These are phyloP conservation scores for Papiliotrema flavescens DNA, from an alignment of 1,284 basidiomycete genomes.

Conservation along the genomic window DNA sequence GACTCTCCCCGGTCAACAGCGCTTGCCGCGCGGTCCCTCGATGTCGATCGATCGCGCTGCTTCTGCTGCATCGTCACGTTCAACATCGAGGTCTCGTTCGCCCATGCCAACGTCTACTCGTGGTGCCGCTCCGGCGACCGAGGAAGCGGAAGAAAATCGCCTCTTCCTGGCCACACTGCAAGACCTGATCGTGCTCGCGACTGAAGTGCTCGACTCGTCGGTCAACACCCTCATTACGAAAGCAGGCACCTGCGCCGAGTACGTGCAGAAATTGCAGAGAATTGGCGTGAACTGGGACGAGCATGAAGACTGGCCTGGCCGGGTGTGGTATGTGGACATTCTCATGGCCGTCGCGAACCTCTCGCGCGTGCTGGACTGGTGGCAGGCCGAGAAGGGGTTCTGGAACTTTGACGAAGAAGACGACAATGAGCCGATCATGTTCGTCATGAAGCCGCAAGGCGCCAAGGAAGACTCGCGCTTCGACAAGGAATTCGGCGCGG, in stretches of 20 bases:
- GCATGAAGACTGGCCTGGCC: slow-evolving; percentile 94
- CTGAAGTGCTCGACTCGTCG: slow-evolving; percentile 87
- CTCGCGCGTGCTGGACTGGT: slow-evolving; percentile 97
- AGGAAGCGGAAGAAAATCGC: slow-evolving; percentile 26
- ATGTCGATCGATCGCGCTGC: slow-evolving; percentile 64
- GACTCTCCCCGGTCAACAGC: slow-evolving; percentile 45
- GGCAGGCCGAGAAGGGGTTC: slow-evolving; percentile 99
- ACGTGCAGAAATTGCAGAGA: slow-evolving; percentile 83
- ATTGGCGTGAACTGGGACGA: slow-evolving; percentile 96
- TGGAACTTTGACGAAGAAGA: slow-evolving; percentile 98
- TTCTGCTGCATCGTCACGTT: slow-evolving; percentile 76
- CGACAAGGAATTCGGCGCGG: slow-evolving; percentile 27
- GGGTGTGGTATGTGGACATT: slow-evolving; percentile 97
- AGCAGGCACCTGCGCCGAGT: slow-evolving; percentile 76
- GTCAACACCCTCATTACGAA: slow-evolving; percentile 78
- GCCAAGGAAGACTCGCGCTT: slow-evolving; percentile 25
- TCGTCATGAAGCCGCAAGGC: slow-evolving; percentile 70
- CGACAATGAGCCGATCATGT: slow-evolving; percentile 71
- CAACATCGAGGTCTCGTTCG: slow-evolving; percentile 90
- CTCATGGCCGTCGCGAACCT: slow-evolving; percentile 94
- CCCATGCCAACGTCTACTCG: slow-evolving; percentile 70
- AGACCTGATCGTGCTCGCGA: slow-evolving; percentile 89
- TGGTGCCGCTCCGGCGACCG: slow-evolving; percentile 54
- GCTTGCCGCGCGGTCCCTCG: slow-evolving; percentile 68
- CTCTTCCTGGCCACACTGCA: slow-evolving; percentile 80